These are phyloP conservation scores for Amanita jacksonii DNA, from an alignment of 768 basidiomycete species.

Conservation along the genomic window DNA sequence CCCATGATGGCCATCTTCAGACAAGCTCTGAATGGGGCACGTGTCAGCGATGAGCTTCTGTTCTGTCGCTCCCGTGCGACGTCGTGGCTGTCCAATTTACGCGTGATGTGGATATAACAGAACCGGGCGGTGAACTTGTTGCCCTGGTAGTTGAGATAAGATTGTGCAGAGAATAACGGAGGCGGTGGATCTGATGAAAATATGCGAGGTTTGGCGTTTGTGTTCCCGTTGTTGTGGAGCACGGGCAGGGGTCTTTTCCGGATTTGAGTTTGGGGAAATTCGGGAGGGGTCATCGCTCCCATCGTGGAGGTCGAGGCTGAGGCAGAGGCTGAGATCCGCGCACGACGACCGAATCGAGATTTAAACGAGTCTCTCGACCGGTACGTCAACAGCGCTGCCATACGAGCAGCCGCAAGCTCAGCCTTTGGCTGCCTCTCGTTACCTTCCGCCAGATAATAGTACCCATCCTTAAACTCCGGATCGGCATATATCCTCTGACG, in stretches of 20 bases:
- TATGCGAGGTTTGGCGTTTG: slow-evolving; percentile 32
- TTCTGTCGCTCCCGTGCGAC: slow-evolving; percentile 73
- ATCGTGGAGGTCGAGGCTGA: slow-evolving; percentile 2
- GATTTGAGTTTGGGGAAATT: slow-evolving; percentile 16
- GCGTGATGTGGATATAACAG: slow-evolving; percentile 79
- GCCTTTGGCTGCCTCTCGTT: not conserved
- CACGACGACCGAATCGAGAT: slow-evolving; percentile 80
- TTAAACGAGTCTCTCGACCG: slow-evolving; percentile 92
- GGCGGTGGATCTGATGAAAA: slow-evolving; percentile 17
- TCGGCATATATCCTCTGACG: slow-evolving; percentile 96
- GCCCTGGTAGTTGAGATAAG: slow-evolving; percentile 95
- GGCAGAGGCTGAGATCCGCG: slow-evolving; percentile 38
- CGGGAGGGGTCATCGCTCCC: slow-evolving; percentile 23
- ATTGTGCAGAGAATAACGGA: slow-evolving; percentile 85
- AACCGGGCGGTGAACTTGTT: slow-evolving; percentile 94
- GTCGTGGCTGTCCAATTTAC: slow-evolving; percentile 95
- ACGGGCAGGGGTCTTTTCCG: slow-evolving; percentile 51
- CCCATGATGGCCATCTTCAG: slow-evolving; percentile 89
- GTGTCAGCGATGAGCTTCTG: slow-evolving; percentile 73
- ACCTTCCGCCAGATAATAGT: slow-evolving; percentile 35
- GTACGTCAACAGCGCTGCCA: slow-evolving; percentile 92
- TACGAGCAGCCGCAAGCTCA: slow-evolving; percentile 57
- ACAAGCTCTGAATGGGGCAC: slow-evolving; percentile 77
- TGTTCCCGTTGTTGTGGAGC: slow-evolving; percentile 84
- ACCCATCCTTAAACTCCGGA: slow-evolving; percentile 79